Evolutionary conservation across 306 rosid species (phyloP), one percentile per base, ranked within the genome.

Genomic region (Cucurbita pepo): DNA sequence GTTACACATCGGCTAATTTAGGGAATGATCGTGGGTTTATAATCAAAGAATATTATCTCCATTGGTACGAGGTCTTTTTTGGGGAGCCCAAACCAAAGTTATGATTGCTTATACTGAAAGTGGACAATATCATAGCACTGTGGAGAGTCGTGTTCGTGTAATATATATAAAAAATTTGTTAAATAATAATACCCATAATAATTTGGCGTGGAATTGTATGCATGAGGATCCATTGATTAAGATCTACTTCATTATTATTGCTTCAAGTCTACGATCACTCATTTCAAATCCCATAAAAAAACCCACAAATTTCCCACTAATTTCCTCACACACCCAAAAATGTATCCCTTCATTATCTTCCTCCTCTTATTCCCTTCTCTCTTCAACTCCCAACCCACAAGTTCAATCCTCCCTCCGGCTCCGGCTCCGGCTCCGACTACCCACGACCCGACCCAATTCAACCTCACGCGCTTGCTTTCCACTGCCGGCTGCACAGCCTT

Each of bases 401-500:
- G 2, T 90, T 62, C 50, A 8, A 4, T 51, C 57, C 10, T 16
- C 57, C 57, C 57, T 3, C 66, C 66, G 6, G 12, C 66, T 15
- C 10, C 41, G 76, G 12, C 66, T 15, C 10, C 18, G 4, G 90
- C 98, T 0, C 96, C 93, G 22, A 72, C 91, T 0, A 75, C 94
- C 0, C 91, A 93, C 2, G 91, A 76, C 5, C 93, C 97, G 9
- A 75, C 79, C 14, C 81, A 82, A 44, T 72, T 83, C 41, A 93
- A 93, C 36, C 76, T 93, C 67, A 90, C 97, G 11, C 38, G 56
- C 1, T 57, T 86, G 1, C 83, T 90, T 94, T 86, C 96, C 7
- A 86, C 81, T 0, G 94, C 86, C 57, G 97, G 98, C 0, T 90
- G 98, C 56, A 87, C 84, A 13, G 80, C 77, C 57, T 93, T 90